phyloP scores from a whole-genome alignment of 345 rosid species.

The thale cress (Arabidopsis thaliana) region TAIR10.1 NC_003076.8:8442001-8442500 shows the following conservation, averaged over 20 bases:
- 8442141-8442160: too few relatives aligned
- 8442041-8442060: too few relatives aligned
- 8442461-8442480: conserved; percentile 27
- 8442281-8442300: neutral
- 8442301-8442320: conserved; percentile 13
- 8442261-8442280: conserved; percentile 10
- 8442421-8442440: conserved; percentile 15
- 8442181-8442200: too few relatives aligned
- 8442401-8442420: neutral
- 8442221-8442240: neutral
- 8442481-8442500: neutral
- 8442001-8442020: too few relatives aligned
- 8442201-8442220: neutral
- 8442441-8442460: conserved; percentile 1
- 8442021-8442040: too few relatives aligned
- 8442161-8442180: neutral
- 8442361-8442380: conserved; percentile 1
- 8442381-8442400: neutral
- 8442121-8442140: too few relatives aligned
- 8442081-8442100: too few relatives aligned
- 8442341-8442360: neutral
- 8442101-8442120: too few relatives aligned
- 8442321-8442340: conserved; percentile 29
- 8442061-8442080: too few relatives aligned
- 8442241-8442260: neutral